phyloP scores from a whole-genome alignment of 768 basidiomycete genomes.

The Naganishia friedmannii region DNA sequence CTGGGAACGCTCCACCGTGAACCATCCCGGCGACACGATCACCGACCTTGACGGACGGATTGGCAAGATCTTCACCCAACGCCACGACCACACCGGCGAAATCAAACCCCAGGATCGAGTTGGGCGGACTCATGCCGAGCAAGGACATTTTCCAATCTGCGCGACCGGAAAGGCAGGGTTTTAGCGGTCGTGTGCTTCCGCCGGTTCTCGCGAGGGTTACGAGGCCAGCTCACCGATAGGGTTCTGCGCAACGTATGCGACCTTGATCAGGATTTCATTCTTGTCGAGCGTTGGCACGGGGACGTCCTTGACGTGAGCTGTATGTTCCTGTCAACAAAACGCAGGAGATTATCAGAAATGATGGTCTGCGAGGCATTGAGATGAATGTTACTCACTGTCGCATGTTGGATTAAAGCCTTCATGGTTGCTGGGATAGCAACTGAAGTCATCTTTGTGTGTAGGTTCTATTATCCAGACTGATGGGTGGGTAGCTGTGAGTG shows the following conservation, averaged over 20 bases:
- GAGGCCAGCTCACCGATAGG: slow-evolving; percentile 33
- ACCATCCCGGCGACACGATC: slow-evolving; percentile 40
- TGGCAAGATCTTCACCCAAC: slow-evolving; percentile 28
- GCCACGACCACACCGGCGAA: slow-evolving; percentile 38
- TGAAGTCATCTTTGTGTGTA: slow-evolving; percentile 15
- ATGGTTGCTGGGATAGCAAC: slow-evolving; percentile 35
- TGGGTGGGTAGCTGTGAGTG: neutral
- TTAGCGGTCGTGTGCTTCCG: neutral
- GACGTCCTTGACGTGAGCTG: slow-evolving; percentile 31
- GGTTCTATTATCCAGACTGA: neutral
- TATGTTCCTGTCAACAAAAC: slow-evolving; percentile 30
- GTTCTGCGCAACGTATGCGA: slow-evolving; percentile 39
- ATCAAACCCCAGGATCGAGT: slow-evolving; percentile 40
- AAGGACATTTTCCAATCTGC: slow-evolving; percentile 36
- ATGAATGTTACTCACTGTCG: slow-evolving; percentile 31
- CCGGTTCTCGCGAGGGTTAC: no score
- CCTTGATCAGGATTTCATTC: slow-evolving; percentile 45
- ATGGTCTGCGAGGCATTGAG: neutral
- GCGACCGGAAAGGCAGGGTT: neutral
- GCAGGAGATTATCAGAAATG: neutral
- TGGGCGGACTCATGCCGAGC: slow-evolving; percentile 26
- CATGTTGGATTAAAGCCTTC: slow-evolving; percentile 38
- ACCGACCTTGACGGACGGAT: slow-evolving; percentile 32
- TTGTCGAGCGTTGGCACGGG: slow-evolving; percentile 33
- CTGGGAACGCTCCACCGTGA: slow-evolving; percentile 37